Evolutionary conservation across 2,329 filamentous ascomycete genomes (phyloP).

Genomic region (Ilyonectria sp.): DNA sequence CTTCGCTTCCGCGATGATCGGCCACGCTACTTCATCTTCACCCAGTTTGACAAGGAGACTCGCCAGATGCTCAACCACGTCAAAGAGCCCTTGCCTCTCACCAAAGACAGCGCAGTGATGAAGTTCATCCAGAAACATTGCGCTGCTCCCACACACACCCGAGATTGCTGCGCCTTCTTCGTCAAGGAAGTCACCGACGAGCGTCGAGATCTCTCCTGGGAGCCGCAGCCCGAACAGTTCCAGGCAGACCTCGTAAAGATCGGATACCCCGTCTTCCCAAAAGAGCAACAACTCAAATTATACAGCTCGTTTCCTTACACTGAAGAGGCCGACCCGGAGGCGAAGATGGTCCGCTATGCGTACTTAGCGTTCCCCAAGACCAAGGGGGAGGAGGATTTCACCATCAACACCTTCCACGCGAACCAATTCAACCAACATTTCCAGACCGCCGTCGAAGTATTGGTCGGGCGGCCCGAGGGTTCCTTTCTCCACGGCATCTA

Average conservation of each 20-base stretch:
- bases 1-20: constrained; percentile 14
- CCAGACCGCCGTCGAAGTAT: constrained; percentile 44
- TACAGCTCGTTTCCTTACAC: no score
- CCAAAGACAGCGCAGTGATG: constrained; percentile 10
- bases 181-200: constrained; percentile 30
- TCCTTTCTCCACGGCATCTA: constrained; percentile 39
- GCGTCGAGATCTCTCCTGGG: constrained; percentile 30
- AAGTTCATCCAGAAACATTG: constrained; percentile 26
- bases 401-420: constrained; percentile 38
- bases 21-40: constrained; percentile 14
- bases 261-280: constrained; percentile 23
- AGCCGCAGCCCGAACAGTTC: constrained; percentile 40
- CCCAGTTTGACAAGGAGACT: constrained; percentile 30
- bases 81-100: constrained; percentile 30
- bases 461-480: constrained; percentile 36
- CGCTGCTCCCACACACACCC: neutral
- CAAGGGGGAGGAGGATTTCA: constrained; percentile 12
- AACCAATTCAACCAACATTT: constrained; percentile 49
- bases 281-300: no score
- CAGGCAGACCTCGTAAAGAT: constrained; percentile 37
- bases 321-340: constrained; percentile 11
- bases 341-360: constrained; percentile 30
- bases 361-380: constrained; percentile 44
- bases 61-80: neutral
- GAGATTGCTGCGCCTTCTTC: constrained; percentile 44